Percentiles rank a stretch among this genome's conserved stretches.
Conservation (phyloP, 768 basidiomycete species). For the Candolleomyces eurysporus region DNA sequence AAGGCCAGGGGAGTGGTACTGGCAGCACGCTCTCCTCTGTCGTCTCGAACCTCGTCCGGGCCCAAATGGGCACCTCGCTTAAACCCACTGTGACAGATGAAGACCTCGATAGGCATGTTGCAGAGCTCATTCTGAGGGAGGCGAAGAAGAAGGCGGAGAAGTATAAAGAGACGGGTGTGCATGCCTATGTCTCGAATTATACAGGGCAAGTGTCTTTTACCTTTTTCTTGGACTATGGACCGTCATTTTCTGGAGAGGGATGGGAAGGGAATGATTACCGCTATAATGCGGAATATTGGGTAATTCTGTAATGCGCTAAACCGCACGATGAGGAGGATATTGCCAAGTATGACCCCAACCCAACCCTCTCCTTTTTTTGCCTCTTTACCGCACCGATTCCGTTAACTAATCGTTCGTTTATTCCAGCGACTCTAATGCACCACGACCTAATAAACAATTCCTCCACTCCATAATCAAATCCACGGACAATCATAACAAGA, state of each 20-base stretch:
- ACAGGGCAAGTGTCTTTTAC: slow-evolving; percentile 21
- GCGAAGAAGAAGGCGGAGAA: slow-evolving; percentile 87
- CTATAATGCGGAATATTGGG: too few species aligned
- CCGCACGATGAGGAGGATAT: too few species aligned
- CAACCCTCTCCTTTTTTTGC: neutral
- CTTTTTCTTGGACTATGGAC: slow-evolving; percentile 14
- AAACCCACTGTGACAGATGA: slow-evolving; percentile 64
- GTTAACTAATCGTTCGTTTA: neutral
- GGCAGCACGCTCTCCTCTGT: slow-evolving; percentile 78
- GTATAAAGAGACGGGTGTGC: slow-evolving; percentile 74
- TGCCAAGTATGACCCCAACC: too few species aligned
- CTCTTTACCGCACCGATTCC: neutral
- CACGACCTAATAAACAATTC: slow-evolving; percentile 81
- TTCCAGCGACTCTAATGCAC: slow-evolving; percentile 63
- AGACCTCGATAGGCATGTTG: slow-evolving; percentile 89
- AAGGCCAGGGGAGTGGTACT: neutral
- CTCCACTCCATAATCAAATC: slow-evolving; percentile 83
- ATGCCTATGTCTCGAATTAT: slow-evolving; percentile 68
- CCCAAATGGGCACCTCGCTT: slow-evolving; percentile 70
- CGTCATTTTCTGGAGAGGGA: too few species aligned
- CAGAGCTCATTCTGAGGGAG: slow-evolving; percentile 87
- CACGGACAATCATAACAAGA: slow-evolving; percentile 95
- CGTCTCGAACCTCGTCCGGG: slow-evolving; percentile 76
- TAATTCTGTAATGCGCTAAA: too few species aligned
- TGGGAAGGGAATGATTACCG: too few species aligned